Percentiles rank a stretch among this genome's conserved stretches.
These are phyloP conservation scores for Pythium diclinum DNA, from an alignment of 352 stramenopile genomes.

Conservation along the genomic window DNA sequence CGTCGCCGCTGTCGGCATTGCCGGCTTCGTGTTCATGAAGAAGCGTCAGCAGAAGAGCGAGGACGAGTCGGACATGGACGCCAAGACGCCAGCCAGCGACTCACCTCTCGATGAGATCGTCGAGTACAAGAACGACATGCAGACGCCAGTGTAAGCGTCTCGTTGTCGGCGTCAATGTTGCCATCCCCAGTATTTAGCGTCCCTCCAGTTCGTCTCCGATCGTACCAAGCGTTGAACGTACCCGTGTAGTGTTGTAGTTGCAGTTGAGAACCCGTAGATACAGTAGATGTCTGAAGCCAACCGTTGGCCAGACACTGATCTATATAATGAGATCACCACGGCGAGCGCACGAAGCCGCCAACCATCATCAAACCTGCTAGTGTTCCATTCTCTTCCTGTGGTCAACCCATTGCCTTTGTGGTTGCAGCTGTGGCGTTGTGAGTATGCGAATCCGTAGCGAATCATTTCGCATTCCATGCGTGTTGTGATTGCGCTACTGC, in stretches of 20 bases:
- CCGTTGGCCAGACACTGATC: not conserved
- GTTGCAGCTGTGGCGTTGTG: too few species aligned
- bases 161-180: not conserved
- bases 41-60: conserved; percentile 35
- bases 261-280: not conserved
- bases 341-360: conserved; percentile 26
- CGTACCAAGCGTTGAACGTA: conserved; percentile 11
- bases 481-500: too few species aligned
- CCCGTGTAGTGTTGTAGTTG: conserved; percentile 12
- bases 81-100: conserved; percentile 14
- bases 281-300: conserved; percentile 1
- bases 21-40: conserved; percentile 38
- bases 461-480: too few species aligned
- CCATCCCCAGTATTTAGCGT: conserved; percentile 1
- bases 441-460: too few species aligned
- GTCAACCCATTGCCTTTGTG: too few species aligned
- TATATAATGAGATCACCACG: conserved; percentile 10
- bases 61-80: not conserved
- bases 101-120: conserved; percentile 21
- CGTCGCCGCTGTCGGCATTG: conserved; percentile 38
- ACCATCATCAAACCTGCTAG: not conserved
- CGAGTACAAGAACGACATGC: conserved; percentile 38
- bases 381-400: too few species aligned
- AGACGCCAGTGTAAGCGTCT: conserved; percentile 30
- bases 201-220: not conserved